Evolutionary conservation across 176 grass and related monocot species (phyloP).

Genomic region (Musa itinerans): DNA sequence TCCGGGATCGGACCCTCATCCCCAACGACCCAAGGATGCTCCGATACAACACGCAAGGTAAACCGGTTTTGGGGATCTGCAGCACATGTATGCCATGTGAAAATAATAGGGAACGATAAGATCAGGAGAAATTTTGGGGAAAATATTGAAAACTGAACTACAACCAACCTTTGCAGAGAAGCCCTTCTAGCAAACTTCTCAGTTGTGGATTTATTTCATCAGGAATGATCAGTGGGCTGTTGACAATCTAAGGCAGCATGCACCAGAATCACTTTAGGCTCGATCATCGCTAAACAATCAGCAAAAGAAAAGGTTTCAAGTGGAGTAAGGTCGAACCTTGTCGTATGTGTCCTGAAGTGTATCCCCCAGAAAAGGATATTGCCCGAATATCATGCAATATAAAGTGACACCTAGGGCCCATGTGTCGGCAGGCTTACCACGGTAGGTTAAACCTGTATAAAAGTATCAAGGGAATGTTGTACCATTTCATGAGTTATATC

Average conservation of each 20-base stretch:
- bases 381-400: constrained; percentile 71
- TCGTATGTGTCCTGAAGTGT: constrained; percentile 69
- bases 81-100: constrained; percentile 4
- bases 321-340: constrained; percentile 34
- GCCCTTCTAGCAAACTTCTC: constrained; percentile 53
- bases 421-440: constrained; percentile 56
- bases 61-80: constrained; percentile 57
- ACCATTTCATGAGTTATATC: not conserved
- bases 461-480: constrained; percentile 6
- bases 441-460: constrained; percentile 52
- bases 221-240: constrained; percentile 44
- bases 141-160: not conserved
- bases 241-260: constrained; percentile 36
- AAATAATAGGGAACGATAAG: not conserved
- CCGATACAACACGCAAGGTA: constrained; percentile 49
- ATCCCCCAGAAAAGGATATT: constrained; percentile 85
- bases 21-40: constrained; percentile 70
- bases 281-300: not conserved
- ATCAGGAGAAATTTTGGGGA: not conserved
- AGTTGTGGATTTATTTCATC: constrained; percentile 45
- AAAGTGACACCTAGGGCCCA: constrained; percentile 86
- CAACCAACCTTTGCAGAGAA: constrained; percentile 76
- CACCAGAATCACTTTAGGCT: not conserved
- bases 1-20: constrained; percentile 49
- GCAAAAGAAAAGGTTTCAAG: constrained; percentile 12